Base-by-base conservation (phyloP, 2,329 filamentous ascomycete species). In the Arthrocladium fulminans region DNA sequence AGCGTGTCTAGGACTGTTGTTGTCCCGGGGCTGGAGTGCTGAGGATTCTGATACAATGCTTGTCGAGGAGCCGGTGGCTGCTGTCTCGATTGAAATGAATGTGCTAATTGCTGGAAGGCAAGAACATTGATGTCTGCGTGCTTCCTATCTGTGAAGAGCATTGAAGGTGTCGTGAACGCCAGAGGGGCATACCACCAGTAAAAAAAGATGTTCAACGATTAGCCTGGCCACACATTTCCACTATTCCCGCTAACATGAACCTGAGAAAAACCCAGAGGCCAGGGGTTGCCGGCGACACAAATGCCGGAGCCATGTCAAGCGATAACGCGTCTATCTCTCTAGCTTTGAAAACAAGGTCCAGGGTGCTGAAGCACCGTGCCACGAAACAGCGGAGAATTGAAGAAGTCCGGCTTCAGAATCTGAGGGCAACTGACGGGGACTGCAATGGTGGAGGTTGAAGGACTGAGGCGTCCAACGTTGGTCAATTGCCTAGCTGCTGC, bases 301-400 rank as follows among this genome's bases (percentile, higher is more conserved):
- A 42, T 42, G 39, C 39, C 39, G 19, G 15, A 40, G 6, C 39
- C 22, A 40, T 25, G 22, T n/a, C 19, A 7, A 42, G 39, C 22
- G 15, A n/a, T 15, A 25, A 42, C 39, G 22, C 22, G 39, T 24
- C 22, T 42, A 25, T 27, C 13, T 3, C 20, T 10, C 24, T 42
- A 42, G 39, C 39, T 42, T 25, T n/a, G 22, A 25, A 42, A 24
- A 35, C 17, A n/a, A 24, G 39, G 20, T 42, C 22, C 22, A 23
- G 39, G 39, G 27, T 42, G 39, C 22, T 25, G 20, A 9, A 15
- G 22, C 22, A 8, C 27, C 8, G 39, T 23, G 39, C 6, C 17
- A 15, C 32, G 32, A 35, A 15, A 15, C 17, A 35, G 13, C 13
- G 22, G 19, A 42, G 22, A 25, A 4, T 20, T n/a, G 22, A 17